phyloP scores from a whole-genome alignment of 2,329 filamentous ascomycete genomes.

The Botrytis porri region DNA sequence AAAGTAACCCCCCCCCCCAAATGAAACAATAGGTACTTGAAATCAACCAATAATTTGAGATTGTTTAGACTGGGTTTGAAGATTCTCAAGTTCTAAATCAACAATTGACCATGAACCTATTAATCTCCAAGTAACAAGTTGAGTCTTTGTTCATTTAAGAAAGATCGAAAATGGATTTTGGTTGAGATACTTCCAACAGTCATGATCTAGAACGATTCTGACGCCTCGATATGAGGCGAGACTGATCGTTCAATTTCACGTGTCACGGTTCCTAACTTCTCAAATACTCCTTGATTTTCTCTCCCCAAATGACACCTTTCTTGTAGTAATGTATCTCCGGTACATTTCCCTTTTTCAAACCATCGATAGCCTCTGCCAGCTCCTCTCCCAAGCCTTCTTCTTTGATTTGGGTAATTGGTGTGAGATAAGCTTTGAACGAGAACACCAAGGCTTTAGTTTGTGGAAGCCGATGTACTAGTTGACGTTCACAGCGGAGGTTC shows the following conservation, averaged over 20 bases:
- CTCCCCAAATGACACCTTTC: constrained; percentile 39
- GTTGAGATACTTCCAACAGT: neutral
- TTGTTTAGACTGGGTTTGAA: neutral
- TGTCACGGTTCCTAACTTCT: constrained; percentile 20
- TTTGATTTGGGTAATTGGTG: constrained; percentile 53
- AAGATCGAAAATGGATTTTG: neutral
- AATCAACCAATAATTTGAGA: neutral
- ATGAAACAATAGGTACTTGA: neutral
- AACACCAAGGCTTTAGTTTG: constrained; percentile 54
- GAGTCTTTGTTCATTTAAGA: neutral
- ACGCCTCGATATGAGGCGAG: neutral
- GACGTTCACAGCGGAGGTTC: constrained; percentile 54
- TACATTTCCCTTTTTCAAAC: constrained; percentile 53
- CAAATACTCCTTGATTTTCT: constrained; percentile 34
- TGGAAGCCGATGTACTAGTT: constrained; percentile 59
- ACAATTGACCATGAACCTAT: neutral
- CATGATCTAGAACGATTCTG: neutral
- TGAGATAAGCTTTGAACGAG: constrained; percentile 61
- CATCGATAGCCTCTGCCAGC: constrained; percentile 57
- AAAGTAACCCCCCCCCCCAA: neutral
- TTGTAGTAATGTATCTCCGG: constrained; percentile 60
- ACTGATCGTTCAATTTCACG: neutral
- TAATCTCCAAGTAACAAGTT: neutral
- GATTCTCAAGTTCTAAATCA: neutral
- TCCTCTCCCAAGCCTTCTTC: constrained; percentile 53